Percentiles rank a stretch among this genome's conserved stretches.
Conservation (phyloP, 148 eudicot genomes). For the Rhododendron kiyosumense region DNA sequence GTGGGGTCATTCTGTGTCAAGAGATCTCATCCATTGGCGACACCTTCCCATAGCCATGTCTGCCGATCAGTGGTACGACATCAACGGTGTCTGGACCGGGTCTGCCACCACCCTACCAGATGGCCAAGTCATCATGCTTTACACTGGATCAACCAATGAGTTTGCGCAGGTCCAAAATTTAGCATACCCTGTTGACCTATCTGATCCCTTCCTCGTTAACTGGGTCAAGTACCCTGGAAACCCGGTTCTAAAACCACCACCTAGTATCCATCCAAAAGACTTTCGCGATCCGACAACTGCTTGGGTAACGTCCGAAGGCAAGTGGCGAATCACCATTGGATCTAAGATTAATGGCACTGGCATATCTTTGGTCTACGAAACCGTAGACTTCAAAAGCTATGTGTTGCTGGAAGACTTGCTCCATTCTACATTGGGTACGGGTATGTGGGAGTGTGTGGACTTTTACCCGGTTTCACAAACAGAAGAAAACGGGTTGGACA, state of each 20-base stretch:
- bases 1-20: slow-evolving; percentile 83
- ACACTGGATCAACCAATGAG: slow-evolving; percentile 66
- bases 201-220: slow-evolving; percentile 63
- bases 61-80: slow-evolving; percentile 57
- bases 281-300: slow-evolving; percentile 91
- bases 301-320: slow-evolving; percentile 51
- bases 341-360: slow-evolving; percentile 61
- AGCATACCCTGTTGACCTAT: slow-evolving; percentile 70
- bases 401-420: slow-evolving; percentile 38
- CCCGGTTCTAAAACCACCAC: slow-evolving; percentile 74
- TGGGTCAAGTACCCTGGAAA: slow-evolving; percentile 76
- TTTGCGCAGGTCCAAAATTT: slow-evolving; percentile 69
- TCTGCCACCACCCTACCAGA: slow-evolving; percentile 74
- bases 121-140: slow-evolving; percentile 59
- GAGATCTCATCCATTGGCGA: slow-evolving; percentile 60
- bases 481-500: slow-evolving; percentile 56
- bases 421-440: slow-evolving; percentile 59
- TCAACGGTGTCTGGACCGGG: slow-evolving; percentile 81
- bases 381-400: slow-evolving; percentile 42
- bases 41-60: slow-evolving; percentile 71
- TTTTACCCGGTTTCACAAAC: slow-evolving; percentile 63
- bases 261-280: slow-evolving; percentile 41
- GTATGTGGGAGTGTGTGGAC: slow-evolving; percentile 96
- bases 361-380: slow-evolving; percentile 64
- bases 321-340: slow-evolving; percentile 75